A percentile compares a stretch with the other conserved stretches of the same genome.
These are phyloP conservation scores for Epichloe scottii DNA, from an alignment of 2,329 filamentous ascomycete genomes.

Conservation along the genomic window DNA sequence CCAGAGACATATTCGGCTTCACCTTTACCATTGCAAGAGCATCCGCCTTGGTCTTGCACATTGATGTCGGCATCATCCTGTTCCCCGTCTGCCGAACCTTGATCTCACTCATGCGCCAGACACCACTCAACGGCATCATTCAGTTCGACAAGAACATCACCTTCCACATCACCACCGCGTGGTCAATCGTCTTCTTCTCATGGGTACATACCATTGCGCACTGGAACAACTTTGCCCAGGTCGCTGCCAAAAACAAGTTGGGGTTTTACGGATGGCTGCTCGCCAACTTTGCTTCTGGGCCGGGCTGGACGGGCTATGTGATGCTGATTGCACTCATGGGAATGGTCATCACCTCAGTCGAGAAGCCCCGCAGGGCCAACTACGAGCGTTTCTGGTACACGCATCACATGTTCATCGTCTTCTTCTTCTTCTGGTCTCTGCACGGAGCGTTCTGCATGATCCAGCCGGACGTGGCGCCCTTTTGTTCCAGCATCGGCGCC, in stretches of 20 bases:
- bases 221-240: slow-evolving; percentile 75
- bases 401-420: slow-evolving; percentile 76
- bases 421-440: slow-evolving; percentile 86
- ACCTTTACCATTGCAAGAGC: slow-evolving; percentile 68
- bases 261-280: slow-evolving; percentile 68
- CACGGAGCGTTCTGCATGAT: slow-evolving; percentile 89
- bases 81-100: slow-evolving; percentile 76
- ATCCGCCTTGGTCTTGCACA: slow-evolving; percentile 64
- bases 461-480: slow-evolving; percentile 68
- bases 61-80: slow-evolving; percentile 68
- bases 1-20: slow-evolving; percentile 57
- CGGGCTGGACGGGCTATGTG: slow-evolving; percentile 76
- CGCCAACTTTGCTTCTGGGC: slow-evolving; percentile 66
- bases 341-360: slow-evolving; percentile 65
- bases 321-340: slow-evolving; percentile 70
- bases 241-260: slow-evolving; percentile 61
- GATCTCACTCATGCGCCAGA: slow-evolving; percentile 69
- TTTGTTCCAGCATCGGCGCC: slow-evolving; percentile 56
- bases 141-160: slow-evolving; percentile 85
- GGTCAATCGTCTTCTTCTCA: slow-evolving; percentile 81
- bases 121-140: slow-evolving; percentile 73
- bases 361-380: slow-evolving; percentile 67
- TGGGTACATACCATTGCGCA: slow-evolving; percentile 79
- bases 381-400: slow-evolving; percentile 88
- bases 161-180: slow-evolving; percentile 74